phyloP scores from a whole-genome alignment of 768 basidiomycete species.

The Guyanaporus albipodus region DNA sequence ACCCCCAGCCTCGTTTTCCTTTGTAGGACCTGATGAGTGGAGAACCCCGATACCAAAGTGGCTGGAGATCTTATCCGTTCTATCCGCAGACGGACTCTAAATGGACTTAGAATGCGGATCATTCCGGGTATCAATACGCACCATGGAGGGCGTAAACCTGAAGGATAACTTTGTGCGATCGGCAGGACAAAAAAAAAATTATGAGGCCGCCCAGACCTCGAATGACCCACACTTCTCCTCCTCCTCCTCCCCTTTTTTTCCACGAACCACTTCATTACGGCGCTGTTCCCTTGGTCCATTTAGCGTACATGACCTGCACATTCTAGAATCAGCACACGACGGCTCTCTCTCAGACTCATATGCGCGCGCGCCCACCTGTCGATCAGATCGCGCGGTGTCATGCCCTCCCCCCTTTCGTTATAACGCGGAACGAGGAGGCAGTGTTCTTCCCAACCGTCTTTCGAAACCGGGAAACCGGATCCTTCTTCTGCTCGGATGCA shows the following conservation, averaged over 20 bases:
- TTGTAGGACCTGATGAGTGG: conserved; percentile 13
- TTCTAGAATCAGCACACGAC: neutral
- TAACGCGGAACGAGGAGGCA: neutral
- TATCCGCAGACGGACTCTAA: conserved; percentile 21
- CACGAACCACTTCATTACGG: neutral
- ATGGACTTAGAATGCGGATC: conserved; percentile 21
- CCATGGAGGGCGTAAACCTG: conserved; percentile 12
- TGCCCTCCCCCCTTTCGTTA: too few species aligned
- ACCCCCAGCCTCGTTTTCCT: conserved; percentile 20
- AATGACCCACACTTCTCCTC: conserved; percentile 6
- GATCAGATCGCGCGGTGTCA: neutral
- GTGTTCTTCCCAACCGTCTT: conserved; percentile 6
- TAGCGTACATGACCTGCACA: too few species aligned
- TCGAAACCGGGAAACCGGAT: neutral
- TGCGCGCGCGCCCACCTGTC: neutral
- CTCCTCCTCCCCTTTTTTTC: neutral
- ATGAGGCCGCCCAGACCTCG: neutral
- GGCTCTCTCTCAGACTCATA: too few species aligned
- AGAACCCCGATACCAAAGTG: conserved; percentile 19
- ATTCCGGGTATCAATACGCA: conserved; percentile 21
- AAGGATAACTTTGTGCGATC: conserved; percentile 12
- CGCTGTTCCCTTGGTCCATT: neutral
- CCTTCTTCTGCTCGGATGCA: neutral
- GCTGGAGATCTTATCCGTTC: conserved; percentile 20
- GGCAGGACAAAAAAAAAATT: neutral